phyloP scores from a whole-genome alignment of 139 green algal genomes.

The Zygnema circumcarinatum region DNA sequence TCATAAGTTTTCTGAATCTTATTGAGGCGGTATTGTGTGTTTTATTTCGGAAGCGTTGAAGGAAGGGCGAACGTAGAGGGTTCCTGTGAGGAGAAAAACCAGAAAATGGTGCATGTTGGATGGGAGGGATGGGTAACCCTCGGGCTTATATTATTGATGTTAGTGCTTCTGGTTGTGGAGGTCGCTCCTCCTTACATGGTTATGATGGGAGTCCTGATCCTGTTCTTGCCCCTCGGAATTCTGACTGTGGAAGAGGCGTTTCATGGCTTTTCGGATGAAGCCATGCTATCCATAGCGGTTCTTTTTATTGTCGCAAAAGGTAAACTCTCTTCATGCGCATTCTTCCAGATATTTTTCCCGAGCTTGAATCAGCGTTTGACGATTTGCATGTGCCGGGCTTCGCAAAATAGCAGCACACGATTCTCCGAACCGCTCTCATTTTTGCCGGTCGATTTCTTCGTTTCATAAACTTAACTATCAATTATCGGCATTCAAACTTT shows the following conservation, averaged over 20 bases:
- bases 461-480: neutral
- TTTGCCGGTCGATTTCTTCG: neutral
- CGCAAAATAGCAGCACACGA: neutral
- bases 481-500: too few species aligned
- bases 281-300: conserved; percentile 47
- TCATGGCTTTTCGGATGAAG: conserved; percentile 44
- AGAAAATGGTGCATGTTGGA: conserved; percentile 39
- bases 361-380: too few species aligned
- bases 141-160: conserved; percentile 38
- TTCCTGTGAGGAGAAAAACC: too few species aligned
- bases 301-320: conserved; percentile 55
- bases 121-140: conserved; percentile 49
- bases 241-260: conserved; percentile 45
- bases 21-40: too few species aligned
- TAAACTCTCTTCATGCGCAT: conserved; percentile 12
- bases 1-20: too few species aligned
- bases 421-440: neutral
- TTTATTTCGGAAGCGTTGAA: too few species aligned
- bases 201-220: conserved; percentile 43
- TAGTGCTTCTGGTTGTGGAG: conserved; percentile 47
- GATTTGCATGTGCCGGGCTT: neutral
- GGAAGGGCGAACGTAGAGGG: too few species aligned
- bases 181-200: conserved; percentile 42
- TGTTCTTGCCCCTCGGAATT: conserved; percentile 43
- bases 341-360: too few species aligned